Evolutionary conservation across 495 filamentous ascomycete species (phyloP).

Genomic region (Lasiosphaeris hirsuta): DNA sequence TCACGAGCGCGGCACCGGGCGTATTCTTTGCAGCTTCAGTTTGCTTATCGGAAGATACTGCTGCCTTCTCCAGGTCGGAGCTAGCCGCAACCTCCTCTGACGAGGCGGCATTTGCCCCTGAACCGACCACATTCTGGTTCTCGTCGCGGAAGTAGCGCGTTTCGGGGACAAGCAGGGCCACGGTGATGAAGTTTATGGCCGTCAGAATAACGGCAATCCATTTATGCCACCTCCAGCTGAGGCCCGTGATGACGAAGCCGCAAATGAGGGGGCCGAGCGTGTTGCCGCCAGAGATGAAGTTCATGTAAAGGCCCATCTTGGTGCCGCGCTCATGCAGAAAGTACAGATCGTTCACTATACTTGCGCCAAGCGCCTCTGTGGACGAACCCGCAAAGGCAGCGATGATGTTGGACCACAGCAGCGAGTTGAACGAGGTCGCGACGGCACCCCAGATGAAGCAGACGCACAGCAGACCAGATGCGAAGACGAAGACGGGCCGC

Average conservation of each 20-base stretch:
- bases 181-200: conserved; percentile 31
- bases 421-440: conserved; percentile 26
- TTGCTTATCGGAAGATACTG: not conserved
- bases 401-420: conserved; percentile 35
- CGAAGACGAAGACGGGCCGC: conserved; percentile 49
- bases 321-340: conserved; percentile 42
- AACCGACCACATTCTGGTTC: conserved; percentile 7
- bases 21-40: not conserved
- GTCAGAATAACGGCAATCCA: conserved; percentile 34
- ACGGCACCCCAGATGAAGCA: conserved; percentile 32
- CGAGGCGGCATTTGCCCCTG: not conserved
- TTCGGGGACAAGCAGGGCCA: conserved; percentile 38
- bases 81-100: conserved; percentile 1
- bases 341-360: conserved; percentile 42
- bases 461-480: conserved; percentile 32
- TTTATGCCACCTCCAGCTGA: conserved; percentile 41
- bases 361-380: conserved; percentile 36
- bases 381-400: conserved; percentile 38
- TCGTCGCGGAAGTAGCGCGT: conserved; percentile 37
- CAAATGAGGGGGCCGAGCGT: conserved; percentile 40
- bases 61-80: conserved; percentile 2
- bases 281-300: conserved; percentile 39
- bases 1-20: not conserved
- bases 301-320: conserved; percentile 40
- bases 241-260: conserved; percentile 36